These are phyloP conservation scores for Asterella californica DNA, from an alignment of 225 moss, liverwort and hornwort genomes.

Conservation along the genomic window DNA sequence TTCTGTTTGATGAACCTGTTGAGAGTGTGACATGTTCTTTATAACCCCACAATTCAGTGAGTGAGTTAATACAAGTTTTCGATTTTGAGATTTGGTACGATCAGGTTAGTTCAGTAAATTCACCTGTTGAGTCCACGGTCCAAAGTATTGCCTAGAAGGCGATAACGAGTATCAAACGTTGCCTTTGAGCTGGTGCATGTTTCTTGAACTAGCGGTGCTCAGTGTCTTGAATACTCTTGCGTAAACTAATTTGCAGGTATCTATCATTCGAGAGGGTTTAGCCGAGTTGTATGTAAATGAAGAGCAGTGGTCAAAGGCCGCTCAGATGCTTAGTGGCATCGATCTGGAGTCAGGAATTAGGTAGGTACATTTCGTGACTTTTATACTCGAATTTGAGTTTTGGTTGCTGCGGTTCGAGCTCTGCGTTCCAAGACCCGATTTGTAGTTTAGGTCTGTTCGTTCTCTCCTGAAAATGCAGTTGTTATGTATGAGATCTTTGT, in stretches of 20 bases:
- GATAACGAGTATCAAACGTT: too few species aligned
- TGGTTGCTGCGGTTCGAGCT: neutral
- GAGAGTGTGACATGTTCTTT: neutral
- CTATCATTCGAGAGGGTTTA: conserved; percentile 92
- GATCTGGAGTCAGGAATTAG: conserved; percentile 96
- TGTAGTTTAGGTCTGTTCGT: neutral
- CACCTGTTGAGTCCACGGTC: neutral
- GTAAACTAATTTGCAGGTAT: conserved; percentile 50
- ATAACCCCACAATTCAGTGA: neutral
- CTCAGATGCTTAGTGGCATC: conserved; percentile 97
- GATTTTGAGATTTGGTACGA: neutral
- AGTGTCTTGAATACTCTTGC: neutral
- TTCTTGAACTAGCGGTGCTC: neutral
- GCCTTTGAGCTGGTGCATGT: too few species aligned
- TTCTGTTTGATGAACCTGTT: neutral
- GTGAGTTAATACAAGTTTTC: neutral
- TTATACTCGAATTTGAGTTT: neutral
- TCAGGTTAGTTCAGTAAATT: neutral
- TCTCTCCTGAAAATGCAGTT: neutral
- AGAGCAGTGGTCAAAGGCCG: conserved; percentile 99
- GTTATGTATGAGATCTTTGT: too few species aligned
- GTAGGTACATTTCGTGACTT: conserved; percentile 26
- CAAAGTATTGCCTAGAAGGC: too few species aligned
- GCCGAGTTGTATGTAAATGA: conserved; percentile 90
- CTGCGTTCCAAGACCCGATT: neutral